phyloP scores from a whole-genome alignment of 2,329 filamentous ascomycete genomes.

The Colletotrichum zoysiae region DNA sequence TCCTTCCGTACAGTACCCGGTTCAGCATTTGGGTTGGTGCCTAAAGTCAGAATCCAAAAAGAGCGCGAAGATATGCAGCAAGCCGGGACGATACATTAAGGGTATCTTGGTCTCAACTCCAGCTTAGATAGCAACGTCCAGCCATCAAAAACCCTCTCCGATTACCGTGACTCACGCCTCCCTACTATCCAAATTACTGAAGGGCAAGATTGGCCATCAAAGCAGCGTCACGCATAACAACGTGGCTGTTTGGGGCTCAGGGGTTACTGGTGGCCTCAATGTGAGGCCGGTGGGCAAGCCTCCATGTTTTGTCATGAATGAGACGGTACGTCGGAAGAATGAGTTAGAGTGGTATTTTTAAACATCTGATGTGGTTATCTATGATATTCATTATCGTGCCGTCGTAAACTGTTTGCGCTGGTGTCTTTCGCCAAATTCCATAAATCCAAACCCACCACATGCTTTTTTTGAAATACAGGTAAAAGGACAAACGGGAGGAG shows the following conservation, averaged over 20 bases:
- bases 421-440: background rate
- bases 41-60: background rate
- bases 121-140: too few species aligned
- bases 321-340: background rate
- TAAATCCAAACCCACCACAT: background rate
- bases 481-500: background rate
- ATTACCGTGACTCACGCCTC: background rate
- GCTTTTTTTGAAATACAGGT: background rate
- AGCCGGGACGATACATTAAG: background rate
- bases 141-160: background rate
- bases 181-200: background rate
- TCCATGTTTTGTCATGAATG: background rate
- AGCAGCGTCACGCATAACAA: background rate
- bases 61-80: background rate
- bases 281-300: background rate
- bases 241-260: background rate
- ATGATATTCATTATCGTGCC: background rate
- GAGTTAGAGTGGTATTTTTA: slow-evolving; percentile 1
- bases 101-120: background rate
- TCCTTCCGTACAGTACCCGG: background rate
- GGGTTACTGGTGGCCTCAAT: background rate
- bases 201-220: background rate
- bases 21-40: too few species aligned
- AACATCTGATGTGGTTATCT: background rate
- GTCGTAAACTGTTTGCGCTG: background rate